phyloP scores from a whole-genome alignment of 2,329 filamentous ascomycete species.

The Cladobotryum mycophilum region DNA sequence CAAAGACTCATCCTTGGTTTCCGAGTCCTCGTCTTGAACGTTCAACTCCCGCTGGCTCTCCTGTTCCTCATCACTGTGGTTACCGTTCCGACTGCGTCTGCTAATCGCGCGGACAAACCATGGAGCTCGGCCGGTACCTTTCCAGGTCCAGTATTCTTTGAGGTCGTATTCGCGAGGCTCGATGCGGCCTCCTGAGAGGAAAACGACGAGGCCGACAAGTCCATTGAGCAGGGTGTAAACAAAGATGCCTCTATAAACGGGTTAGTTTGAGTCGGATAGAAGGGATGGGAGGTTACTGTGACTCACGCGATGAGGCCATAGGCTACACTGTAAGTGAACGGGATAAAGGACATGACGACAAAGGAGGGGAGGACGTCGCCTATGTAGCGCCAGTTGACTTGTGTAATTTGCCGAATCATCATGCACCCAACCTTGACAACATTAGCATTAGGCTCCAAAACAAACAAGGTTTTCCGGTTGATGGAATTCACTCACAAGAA shows the following conservation, averaged over 20 bases:
- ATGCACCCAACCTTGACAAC: slow-evolving; percentile 58
- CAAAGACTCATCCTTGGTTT: slow-evolving; percentile 18
- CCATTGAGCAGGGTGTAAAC: slow-evolving; percentile 45
- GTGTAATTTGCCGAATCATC: slow-evolving; percentile 69
- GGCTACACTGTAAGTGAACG: slow-evolving; percentile 72
- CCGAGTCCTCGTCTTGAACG: slow-evolving; percentile 12
- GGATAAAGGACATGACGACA: slow-evolving; percentile 68
- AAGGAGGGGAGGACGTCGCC: slow-evolving; percentile 72
- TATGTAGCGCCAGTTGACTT: slow-evolving; percentile 72
- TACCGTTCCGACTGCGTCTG: slow-evolving; percentile 3
- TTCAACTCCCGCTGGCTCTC: slow-evolving; percentile 12
- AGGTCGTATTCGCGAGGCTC: slow-evolving; percentile 47
- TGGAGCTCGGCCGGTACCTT: slow-evolving; percentile 39
- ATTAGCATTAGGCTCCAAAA: background rate
- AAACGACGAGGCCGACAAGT: slow-evolving; percentile 40
- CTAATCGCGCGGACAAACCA: slow-evolving; percentile 40
- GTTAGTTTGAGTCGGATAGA: slow-evolving; percentile 7
- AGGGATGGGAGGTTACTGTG: background rate
- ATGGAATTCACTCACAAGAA: slow-evolving; percentile 44
- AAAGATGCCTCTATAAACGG: slow-evolving; percentile 43
- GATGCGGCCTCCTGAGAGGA: slow-evolving; percentile 35
- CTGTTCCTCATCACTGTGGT: background rate
- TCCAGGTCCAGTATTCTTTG: slow-evolving; percentile 53
- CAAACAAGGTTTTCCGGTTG: background rate
- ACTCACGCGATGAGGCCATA: slow-evolving; percentile 68